A percentile compares a stretch with the other conserved stretches of the same genome.
Conservation (phyloP, 148 eudicot species). For the Polygonum maritimum region DNA sequence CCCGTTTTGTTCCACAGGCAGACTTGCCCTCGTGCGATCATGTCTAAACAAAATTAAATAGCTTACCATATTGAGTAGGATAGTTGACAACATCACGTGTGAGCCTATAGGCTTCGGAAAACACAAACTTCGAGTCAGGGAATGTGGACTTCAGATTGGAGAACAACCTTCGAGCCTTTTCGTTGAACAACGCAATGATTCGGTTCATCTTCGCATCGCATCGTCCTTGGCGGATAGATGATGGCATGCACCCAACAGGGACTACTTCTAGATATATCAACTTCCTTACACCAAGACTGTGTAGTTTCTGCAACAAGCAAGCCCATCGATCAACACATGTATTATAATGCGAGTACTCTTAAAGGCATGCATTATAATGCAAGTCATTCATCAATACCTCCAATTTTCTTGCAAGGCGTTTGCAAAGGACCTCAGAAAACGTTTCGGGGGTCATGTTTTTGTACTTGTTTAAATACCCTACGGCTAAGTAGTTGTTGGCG, state of each 20-base stretch:
- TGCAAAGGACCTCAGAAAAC: background rate
- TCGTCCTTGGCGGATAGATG: constrained; percentile 16
- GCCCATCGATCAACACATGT: no score
- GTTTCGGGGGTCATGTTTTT: background rate
- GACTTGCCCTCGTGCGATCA: no score
- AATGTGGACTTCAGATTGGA: constrained; percentile 32
- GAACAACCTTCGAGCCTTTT: constrained; percentile 26
- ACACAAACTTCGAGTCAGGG: constrained; percentile 32
- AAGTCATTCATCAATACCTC: background rate
- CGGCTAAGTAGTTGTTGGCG: constrained; percentile 30
- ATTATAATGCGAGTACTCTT: no score
- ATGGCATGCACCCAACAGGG: constrained; percentile 65
- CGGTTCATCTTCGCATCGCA: constrained; percentile 43
- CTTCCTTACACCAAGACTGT: constrained; percentile 46
- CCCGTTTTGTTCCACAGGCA: no score
- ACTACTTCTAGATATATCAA: constrained; percentile 49
- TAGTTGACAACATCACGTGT: constrained; percentile 38
- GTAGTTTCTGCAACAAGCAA: constrained; percentile 24
- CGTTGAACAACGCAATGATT: constrained; percentile 32
- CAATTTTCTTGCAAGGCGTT: background rate
- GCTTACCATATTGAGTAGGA: constrained; percentile 49
- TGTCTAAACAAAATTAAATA: no score
- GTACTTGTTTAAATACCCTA: background rate
- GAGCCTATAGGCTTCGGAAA: constrained; percentile 28
- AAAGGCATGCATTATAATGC: no score